Percentiles rank a stretch among this genome's conserved stretches.
These are phyloP conservation scores for Keithomyces neogunnii DNA, from an alignment of 2,329 filamentous ascomycete genomes.

Conservation along the genomic window DNA sequence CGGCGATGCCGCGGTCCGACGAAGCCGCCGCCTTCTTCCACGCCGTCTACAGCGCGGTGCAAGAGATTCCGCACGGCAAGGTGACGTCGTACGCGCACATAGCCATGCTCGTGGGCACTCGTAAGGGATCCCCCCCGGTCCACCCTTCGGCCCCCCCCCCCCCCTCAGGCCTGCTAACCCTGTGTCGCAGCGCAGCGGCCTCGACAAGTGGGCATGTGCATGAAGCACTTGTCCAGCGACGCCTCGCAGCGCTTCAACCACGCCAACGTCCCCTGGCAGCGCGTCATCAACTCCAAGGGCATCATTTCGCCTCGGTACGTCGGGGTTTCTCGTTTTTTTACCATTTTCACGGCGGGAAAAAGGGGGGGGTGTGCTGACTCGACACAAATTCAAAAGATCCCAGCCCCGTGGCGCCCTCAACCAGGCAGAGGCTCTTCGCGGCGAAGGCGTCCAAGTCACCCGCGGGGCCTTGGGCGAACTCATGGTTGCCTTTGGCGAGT, in stretches of 20 bases:
- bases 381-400: conserved; percentile 25
- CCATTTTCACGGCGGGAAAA: too few relatives aligned
- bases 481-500: conserved; percentile 39
- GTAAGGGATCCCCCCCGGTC: conserved; percentile 36
- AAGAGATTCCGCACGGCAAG: conserved; percentile 73
- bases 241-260: conserved; percentile 53
- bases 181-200: conserved; percentile 53
- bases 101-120: conserved; percentile 61
- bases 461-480: conserved; percentile 41
- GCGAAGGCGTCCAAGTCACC: conserved; percentile 45
- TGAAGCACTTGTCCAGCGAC: conserved; percentile 70
- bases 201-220: conserved; percentile 80
- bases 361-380: not conserved
- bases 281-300: conserved; percentile 83
- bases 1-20: conserved; percentile 58
- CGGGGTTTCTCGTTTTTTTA: too few relatives aligned
- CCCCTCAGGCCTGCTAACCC: too few relatives aligned
- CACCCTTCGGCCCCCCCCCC: not conserved
- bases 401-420: conserved; percentile 38
- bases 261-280: conserved; percentile 85
- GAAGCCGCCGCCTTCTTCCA: conserved; percentile 67
- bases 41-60: conserved; percentile 74
- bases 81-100: conserved; percentile 88
- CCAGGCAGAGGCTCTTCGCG: conserved; percentile 40
- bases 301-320: conserved; percentile 71